Base-by-base conservation (phyloP, 2,329 filamentous ascomycete genomes). In the Neofusicoccum cordaticola region DNA sequence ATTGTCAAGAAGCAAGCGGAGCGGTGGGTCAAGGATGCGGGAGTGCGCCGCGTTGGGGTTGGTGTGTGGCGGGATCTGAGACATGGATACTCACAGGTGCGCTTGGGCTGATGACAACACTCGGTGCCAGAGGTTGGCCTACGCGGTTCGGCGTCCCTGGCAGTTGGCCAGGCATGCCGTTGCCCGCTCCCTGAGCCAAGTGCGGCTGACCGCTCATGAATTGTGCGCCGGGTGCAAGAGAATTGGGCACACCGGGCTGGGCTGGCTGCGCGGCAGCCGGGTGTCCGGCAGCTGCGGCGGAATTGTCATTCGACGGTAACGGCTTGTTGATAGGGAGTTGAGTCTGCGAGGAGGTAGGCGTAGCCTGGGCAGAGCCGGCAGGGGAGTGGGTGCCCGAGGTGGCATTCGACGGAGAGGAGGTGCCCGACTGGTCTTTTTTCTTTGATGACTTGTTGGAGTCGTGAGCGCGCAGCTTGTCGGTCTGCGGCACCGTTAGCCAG, bases 101-200 rank as follows among this genome's bases (percentile, higher is more conserved):
- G 74, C 94, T 98, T 62, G 93, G 93, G 78, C 93, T 97, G 78
- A 98, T 95, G 70, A 97, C 87, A 66, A 98, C 93, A 73, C 92
- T 96, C 22, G 94, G 94, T 50, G 92, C 89, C 66, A 92, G 83
- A 66, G 83, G 80, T 68, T 81, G 81, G 37, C 85, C 85, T 71
- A 86, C 83, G 73, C 90, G 85, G 71, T 83, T 85, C 39, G 89
- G 86, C 44, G 89, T 90, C 68, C 81, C 85, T 56, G 76, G 71
- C 42, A 72, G 74, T 27, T 71, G 67, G 63, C 70, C 79, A 77
- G 70, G 86, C 27, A 65, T 42, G 27, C 63, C 63, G 47, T 65
- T 65, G 22, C 52, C 50, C 8, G 53, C 47, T 45, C 63, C 63
- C 53, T 61, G 53, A 52, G 63, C 22, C 56, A 71, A 65, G 66